These are phyloP conservation scores for Chalaropsis ovoidea DNA, from an alignment of 2,329 filamentous ascomycete species.

Conservation along the genomic window DNA sequence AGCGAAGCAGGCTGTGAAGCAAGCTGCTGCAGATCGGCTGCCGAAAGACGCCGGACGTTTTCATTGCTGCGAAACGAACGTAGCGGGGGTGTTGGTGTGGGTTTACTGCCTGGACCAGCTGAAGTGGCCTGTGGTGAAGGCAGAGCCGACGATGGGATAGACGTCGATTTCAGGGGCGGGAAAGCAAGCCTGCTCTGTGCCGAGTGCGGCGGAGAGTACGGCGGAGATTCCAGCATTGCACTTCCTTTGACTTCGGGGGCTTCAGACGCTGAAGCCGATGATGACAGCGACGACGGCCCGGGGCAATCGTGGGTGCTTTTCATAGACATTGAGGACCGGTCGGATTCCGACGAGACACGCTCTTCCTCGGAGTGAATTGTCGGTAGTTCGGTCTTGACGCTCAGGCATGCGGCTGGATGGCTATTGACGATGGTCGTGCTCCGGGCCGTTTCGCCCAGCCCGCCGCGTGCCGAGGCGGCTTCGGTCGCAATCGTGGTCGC, in stretches of 20 bases:
- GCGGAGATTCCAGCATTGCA: neutral
- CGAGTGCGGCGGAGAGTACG: neutral
- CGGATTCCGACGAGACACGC: constrained; percentile 16
- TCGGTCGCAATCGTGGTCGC: neutral
- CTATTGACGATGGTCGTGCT: neutral
- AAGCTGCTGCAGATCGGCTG: constrained; percentile 49
- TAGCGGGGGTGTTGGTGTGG: neutral
- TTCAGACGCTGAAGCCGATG: neutral
- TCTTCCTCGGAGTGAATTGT: constrained; percentile 19
- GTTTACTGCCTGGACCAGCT: neutral
- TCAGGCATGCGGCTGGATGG: neutral
- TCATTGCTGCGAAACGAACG: constrained; percentile 32
- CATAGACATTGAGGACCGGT: neutral
- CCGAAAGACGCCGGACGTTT: constrained; percentile 45
- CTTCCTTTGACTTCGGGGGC: neutral
- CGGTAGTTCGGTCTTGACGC: neutral
- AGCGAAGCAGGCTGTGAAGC: constrained; percentile 49
- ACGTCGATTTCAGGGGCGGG: neutral
- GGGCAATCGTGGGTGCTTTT: neutral
- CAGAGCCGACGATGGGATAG: neutral
- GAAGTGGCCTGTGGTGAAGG: neutral
- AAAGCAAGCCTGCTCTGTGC: neutral
- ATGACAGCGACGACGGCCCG: neutral
- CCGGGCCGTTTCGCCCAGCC: neutral
- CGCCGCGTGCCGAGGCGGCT: neutral